A percentile compares a stretch with the other conserved stretches of the same genome.
phyloP scores from a whole-genome alignment of 2,329 filamentous ascomycete genomes.

The Cytospora leucostoma region DNA sequence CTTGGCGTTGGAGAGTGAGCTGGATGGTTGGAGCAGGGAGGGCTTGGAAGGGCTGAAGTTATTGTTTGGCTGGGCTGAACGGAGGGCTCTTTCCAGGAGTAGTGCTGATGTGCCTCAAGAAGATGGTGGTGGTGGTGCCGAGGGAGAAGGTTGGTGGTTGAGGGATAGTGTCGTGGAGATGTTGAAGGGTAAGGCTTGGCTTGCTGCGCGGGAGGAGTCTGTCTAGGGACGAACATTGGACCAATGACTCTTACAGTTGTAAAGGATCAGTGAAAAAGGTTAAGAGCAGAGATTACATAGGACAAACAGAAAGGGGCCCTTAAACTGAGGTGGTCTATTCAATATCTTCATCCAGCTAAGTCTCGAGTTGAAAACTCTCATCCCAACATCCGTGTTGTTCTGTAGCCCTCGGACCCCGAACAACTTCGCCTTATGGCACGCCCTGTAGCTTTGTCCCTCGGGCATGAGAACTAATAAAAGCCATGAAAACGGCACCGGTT shows the following conservation, averaged over 20 bases:
- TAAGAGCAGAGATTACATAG: no score
- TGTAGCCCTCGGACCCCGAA: no score
- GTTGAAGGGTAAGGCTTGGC: constrained; percentile 57
- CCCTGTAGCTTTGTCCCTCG: no score
- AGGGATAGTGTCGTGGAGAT: constrained; percentile 56
- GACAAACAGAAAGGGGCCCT: no score
- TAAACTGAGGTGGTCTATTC: no score
- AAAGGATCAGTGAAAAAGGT: background rate
- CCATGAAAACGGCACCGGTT: no score
- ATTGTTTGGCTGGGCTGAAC: constrained; percentile 59
- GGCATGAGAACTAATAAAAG: no score
- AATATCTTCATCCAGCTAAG: no score
- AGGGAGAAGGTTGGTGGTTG: constrained; percentile 54
- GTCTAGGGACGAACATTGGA: background rate
- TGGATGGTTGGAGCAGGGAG: constrained; percentile 44
- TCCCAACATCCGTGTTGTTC: no score
- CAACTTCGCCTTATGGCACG: no score
- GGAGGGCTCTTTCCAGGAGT: constrained; percentile 39
- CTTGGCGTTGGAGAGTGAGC: constrained; percentile 62
- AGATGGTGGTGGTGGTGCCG: constrained; percentile 27
- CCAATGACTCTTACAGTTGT: no score
- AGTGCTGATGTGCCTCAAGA: constrained; percentile 17
- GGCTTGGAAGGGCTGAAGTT: constrained; percentile 51
- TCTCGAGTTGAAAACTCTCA: no score
- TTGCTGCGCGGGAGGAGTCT: constrained; percentile 44